Evolutionary conservation across 2,329 filamentous ascomycete genomes (phyloP).

Genomic region (Fusarium sp.): DNA sequence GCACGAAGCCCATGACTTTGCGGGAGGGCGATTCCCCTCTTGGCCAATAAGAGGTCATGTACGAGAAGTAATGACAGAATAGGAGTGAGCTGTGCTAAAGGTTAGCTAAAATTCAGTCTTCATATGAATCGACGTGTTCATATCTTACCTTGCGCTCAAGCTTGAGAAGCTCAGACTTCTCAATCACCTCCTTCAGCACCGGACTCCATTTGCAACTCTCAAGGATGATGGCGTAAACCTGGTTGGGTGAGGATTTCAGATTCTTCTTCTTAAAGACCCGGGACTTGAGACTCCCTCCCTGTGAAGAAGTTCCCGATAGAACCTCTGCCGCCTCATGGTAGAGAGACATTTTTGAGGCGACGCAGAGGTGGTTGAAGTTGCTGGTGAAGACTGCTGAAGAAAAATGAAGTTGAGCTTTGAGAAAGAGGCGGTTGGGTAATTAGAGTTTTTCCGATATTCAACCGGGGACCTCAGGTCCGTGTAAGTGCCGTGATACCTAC

Average conservation of each 20-base stretch:
- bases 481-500: conserved; percentile 19
- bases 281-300: conserved; percentile 87
- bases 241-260: conserved; percentile 81
- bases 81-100: conserved; percentile 75
- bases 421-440: background rate
- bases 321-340: conserved; percentile 91
- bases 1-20: conserved; percentile 81
- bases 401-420: conserved; percentile 28
- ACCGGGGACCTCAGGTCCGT: conserved; percentile 15
- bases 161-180: conserved; percentile 79
- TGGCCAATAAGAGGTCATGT: conserved; percentile 87
- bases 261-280: conserved; percentile 81
- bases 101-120: background rate
- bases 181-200: conserved; percentile 89
- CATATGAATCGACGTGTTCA: conserved; percentile 7
- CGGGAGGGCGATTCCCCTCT: conserved; percentile 84
- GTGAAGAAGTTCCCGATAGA: conserved; percentile 64
- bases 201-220: conserved; percentile 93
- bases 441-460: conserved; percentile 29
- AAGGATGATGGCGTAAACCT: conserved; percentile 87
- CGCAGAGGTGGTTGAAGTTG: background rate
- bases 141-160: conserved; percentile 81
- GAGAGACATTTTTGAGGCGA: conserved; percentile 77
- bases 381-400: conserved; percentile 13
- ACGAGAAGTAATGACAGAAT: conserved; percentile 82